Conservation (phyloP, 768 basidiomycete genomes). For the Suillus fuscotomentosus region DNA sequence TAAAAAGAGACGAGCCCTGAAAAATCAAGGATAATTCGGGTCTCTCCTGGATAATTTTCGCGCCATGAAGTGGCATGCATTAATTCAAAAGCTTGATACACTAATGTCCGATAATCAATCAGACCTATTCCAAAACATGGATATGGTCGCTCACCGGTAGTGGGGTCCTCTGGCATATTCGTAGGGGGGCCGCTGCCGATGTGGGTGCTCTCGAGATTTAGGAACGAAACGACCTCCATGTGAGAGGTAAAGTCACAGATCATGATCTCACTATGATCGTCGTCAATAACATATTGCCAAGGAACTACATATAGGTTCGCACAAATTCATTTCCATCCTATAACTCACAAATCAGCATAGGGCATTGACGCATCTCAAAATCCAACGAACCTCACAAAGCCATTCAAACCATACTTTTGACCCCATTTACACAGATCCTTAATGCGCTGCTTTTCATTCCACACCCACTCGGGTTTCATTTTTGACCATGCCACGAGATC, state of each 20-base stretch:
- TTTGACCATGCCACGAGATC: conserved; percentile 34
- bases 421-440: conserved; percentile 34
- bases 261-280: conserved; percentile 41
- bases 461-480: conserved; percentile 14
- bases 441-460: conserved; percentile 25
- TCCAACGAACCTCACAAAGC: conserved; percentile 26
- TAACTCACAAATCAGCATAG: background rate
- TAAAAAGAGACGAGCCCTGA: conserved; percentile 25
- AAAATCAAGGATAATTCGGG: conserved; percentile 20
- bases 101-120: background rate
- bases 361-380: background rate
- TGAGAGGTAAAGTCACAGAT: conserved; percentile 45
- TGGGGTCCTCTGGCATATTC: background rate
- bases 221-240: conserved; percentile 38
- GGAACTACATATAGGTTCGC: conserved; percentile 12
- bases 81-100: conserved; percentile 8
- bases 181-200: too few species aligned
- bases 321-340: conserved; percentile 54
- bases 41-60: conserved; percentile 23
- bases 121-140: background rate
- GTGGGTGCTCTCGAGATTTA: conserved; percentile 23
- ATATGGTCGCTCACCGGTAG: background rate
- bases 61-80: conserved; percentile 21
- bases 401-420: conserved; percentile 30
- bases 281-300: background rate